Conservation (phyloP, 805 yeast genomes). For the Tetrapisispora namnaoensis region DNA sequence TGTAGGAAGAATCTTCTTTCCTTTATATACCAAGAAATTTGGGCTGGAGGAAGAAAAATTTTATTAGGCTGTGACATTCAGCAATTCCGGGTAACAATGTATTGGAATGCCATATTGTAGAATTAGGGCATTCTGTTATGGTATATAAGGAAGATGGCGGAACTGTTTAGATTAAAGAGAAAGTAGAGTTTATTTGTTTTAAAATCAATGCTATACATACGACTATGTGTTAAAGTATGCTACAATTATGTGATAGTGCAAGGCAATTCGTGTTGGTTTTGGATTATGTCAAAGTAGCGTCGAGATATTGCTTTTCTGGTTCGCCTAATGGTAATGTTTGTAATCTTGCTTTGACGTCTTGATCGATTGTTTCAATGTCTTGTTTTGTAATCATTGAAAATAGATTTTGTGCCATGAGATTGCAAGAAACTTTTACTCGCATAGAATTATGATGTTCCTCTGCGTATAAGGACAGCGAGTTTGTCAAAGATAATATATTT, state of each 20-base stretch:
- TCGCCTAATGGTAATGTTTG: slow-evolving; percentile 19
- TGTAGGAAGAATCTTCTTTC: neutral
- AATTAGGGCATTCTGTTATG: neutral
- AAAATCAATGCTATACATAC: neutral
- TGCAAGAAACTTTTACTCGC: slow-evolving; percentile 39
- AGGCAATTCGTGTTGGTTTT: neutral
- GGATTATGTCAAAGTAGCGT: slow-evolving; percentile 7
- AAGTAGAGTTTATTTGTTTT: neutral
- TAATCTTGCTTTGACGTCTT: slow-evolving; percentile 3
- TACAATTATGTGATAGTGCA: too few species aligned
- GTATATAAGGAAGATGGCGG: too few species aligned
- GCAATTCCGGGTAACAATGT: too few species aligned
- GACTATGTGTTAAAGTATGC: neutral
- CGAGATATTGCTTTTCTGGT: slow-evolving; percentile 29
- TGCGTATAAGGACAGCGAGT: slow-evolving; percentile 36
- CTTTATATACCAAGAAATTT: neutral
- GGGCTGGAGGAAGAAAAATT: neutral
- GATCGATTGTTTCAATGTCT: neutral
- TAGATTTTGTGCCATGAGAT: slow-evolving; percentile 42
- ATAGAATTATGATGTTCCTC: slow-evolving; percentile 23
- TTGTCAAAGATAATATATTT: slow-evolving; percentile 25
- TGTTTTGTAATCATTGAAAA: slow-evolving; percentile 12
- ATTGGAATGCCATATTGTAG: neutral
- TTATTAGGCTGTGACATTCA: neutral
- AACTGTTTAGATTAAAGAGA: too few species aligned